Percentiles rank a stretch among this genome's conserved stretches.
Evolutionary conservation across 805 yeast genomes (phyloP).

Genomic region (Metschnikowia cubensis): DNA sequence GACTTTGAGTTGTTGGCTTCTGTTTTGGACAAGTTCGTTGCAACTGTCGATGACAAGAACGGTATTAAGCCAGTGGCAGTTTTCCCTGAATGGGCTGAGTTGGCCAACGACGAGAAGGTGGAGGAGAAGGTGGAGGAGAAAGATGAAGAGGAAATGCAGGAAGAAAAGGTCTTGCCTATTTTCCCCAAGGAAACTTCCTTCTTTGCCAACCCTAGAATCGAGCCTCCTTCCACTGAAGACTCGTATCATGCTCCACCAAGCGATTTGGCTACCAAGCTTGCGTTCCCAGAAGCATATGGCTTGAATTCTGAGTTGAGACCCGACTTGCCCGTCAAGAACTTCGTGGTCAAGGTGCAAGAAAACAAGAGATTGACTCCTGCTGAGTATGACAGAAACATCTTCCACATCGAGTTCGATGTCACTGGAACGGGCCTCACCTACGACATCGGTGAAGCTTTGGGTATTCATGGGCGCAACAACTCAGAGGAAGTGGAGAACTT

Average conservation of each 20-base stretch:
- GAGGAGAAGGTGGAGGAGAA: conserved; percentile 18
- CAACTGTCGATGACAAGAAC: conserved; percentile 48
- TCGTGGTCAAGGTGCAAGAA: conserved; percentile 83
- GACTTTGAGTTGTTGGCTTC: conserved; percentile 77
- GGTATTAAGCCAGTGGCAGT: conserved; percentile 37
- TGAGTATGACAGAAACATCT: conserved; percentile 89
- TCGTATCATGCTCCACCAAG: conserved; percentile 31
- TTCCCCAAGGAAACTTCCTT: conserved; percentile 65
- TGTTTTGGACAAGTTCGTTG: conserved; percentile 62
- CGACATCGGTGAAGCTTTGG: conserved; percentile 95
- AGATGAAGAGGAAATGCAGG: conserved; percentile 20
- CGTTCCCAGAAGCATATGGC: conserved; percentile 77
- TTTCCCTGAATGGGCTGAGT: conserved; percentile 30
- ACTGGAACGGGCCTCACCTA: conserved; percentile 87
- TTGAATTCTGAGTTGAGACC: conserved; percentile 69
- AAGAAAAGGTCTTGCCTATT: conserved; percentile 37
- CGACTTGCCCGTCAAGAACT: conserved; percentile 80
- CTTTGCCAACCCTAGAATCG: conserved; percentile 52
- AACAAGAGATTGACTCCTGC: conserved; percentile 87
- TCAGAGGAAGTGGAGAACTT: conserved; percentile 62
- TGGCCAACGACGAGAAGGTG: conserved; percentile 20
- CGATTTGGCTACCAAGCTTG: conserved; percentile 63
- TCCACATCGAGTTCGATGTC: conserved; percentile 93
- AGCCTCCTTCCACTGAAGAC: conserved; percentile 28
- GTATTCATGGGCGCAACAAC: conserved; percentile 87